Conservation (phyloP, 1,284 basidiomycete genomes). For the Cerioporus squamosus region DNA sequence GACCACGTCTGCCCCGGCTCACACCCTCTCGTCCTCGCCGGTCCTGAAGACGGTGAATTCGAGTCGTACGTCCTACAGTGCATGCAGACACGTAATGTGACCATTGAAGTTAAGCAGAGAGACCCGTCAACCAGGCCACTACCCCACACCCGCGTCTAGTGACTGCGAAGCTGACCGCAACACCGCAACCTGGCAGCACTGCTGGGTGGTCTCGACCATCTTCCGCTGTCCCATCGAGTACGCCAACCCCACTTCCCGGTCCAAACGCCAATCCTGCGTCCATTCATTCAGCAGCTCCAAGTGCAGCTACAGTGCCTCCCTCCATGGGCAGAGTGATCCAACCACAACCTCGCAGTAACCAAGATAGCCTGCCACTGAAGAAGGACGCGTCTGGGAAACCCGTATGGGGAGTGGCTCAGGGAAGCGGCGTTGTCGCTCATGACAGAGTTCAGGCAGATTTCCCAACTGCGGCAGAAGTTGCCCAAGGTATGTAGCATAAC, state of each 20-base stretch:
- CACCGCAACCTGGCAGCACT: constrained; percentile 55
- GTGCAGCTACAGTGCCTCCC: constrained; percentile 49
- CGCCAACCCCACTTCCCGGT: constrained; percentile 44
- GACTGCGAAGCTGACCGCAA: constrained; percentile 82
- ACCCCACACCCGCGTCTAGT: constrained; percentile 77
- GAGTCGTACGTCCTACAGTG: constrained; percentile 49
- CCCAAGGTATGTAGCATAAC: constrained; percentile 59
- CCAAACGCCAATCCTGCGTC: constrained; percentile 35
- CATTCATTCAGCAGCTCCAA: constrained; percentile 30
- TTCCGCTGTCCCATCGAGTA: constrained; percentile 64
- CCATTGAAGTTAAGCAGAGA: constrained; percentile 44
- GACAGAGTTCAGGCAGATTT: constrained; percentile 68
- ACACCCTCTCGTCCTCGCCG: constrained; percentile 44
- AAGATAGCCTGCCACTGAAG: constrained; percentile 41
- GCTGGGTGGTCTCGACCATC: constrained; percentile 80
- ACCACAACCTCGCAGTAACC: constrained; percentile 56
- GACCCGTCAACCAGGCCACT: constrained; percentile 57
- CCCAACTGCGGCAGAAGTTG: constrained; percentile 92
- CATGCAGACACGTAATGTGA: constrained; percentile 9
- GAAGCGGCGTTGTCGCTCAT: constrained; percentile 35
- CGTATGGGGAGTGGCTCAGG: constrained; percentile 66
- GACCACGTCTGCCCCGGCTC: constrained; percentile 55
- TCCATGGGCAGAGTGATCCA: constrained; percentile 70
- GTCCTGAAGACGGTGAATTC: constrained; percentile 53
- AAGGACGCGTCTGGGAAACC: constrained; percentile 53